These are phyloP conservation scores for Viola pubescens DNA, from an alignment of 441 rosid genomes.

Conservation along the genomic window DNA sequence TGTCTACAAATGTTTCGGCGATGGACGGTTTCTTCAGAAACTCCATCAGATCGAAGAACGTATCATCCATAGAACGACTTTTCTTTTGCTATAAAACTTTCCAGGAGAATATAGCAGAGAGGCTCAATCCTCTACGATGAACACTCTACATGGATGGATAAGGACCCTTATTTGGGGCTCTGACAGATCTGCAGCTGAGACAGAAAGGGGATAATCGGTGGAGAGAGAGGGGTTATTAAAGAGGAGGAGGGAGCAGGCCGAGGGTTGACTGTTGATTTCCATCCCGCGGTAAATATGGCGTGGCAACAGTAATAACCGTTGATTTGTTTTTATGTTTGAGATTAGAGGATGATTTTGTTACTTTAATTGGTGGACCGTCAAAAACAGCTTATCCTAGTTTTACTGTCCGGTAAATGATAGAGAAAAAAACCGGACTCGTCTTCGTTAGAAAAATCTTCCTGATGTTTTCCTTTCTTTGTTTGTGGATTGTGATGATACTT, in stretches of 20 bases:
- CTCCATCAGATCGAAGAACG: slow-evolving; percentile 54
- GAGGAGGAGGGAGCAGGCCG: background rate
- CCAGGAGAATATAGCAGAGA: too few relatives aligned
- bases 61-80: slow-evolving; percentile 51
- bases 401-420: too few relatives aligned
- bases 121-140: background rate
- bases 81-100: background rate
- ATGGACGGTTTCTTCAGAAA: slow-evolving; percentile 59
- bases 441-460: too few relatives aligned
- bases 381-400: too few relatives aligned
- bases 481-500: too few relatives aligned
- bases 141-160: slow-evolving; percentile 22
- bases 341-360: background rate
- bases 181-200: slow-evolving; percentile 12
- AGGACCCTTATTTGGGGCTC: background rate
- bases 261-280: slow-evolving; percentile 17
- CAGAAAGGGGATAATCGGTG: too few relatives aligned
- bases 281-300: slow-evolving; percentile 13
- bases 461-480: too few relatives aligned
- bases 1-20: slow-evolving; percentile 89
- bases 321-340: background rate
- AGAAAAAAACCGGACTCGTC: too few relatives aligned
- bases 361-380: background rate
- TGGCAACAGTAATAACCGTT: slow-evolving; percentile 17
- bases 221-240: background rate